Base-by-base conservation (phyloP, 2,329 filamentous ascomycete genomes). In the Lasiodiplodia sp. region DNA sequence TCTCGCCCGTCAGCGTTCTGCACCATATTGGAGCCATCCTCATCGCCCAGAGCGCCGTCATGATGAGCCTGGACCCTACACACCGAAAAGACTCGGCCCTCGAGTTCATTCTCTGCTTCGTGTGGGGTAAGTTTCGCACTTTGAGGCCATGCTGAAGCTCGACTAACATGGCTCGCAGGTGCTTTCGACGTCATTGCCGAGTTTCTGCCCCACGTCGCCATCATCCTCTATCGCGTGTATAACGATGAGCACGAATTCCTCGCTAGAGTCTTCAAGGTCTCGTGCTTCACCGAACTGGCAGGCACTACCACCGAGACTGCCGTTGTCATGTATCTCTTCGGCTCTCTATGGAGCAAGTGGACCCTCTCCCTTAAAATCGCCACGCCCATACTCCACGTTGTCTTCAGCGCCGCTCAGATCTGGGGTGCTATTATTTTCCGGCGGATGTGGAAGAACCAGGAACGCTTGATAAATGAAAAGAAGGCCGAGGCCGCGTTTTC, bases 131-230 rank as follows among this genome's bases (percentile, higher is more conserved):
- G 76, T 72, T 3, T 75, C n/a, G 71, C 69, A 31, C 73, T 71
- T 11, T 8, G 7, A 11, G 10, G 5, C 1, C 3, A 11, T 8
- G 6, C 6, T 28, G 14, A 8, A 8, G 3, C 14, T 21, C 8
- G 28, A 11, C 44, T 67, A 6, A 70, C 23, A 4, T 10, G 37
- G 18, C 8, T 4, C 38, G 37, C 51, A 84, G 82, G 82, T 25
- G 79, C 80, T 16, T 84, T 85, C 69, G 82, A 84, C 68, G 79
- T 83, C 12, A 71, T 84, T 12, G 82, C 80, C 23, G 83, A 84
- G 71, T 81, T 84, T 69, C 80, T 82, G 70, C 82, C 82, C 0
- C 82, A 84, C 34, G 68, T 83, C 18, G 79, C 82, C 21, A 83
- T 84, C 64, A 81, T 84, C 44, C 74, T 83, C 3, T 83, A 84